Base-by-base conservation (phyloP, 1,284 basidiomycete species). In the Trametes sp. region DNA sequence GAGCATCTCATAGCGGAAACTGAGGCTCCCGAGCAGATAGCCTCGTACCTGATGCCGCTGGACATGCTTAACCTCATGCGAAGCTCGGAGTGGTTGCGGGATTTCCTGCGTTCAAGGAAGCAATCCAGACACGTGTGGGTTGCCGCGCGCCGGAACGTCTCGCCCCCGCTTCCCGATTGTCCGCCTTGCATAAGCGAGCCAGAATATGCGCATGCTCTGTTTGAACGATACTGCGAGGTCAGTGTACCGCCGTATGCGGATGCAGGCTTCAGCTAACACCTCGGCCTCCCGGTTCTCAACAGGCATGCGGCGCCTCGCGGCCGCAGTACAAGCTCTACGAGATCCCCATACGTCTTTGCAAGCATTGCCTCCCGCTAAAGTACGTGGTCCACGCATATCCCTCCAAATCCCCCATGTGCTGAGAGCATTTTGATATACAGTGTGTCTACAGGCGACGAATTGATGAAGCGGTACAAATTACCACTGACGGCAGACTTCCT, bases 11-110 rank as follows among this genome's bases (percentile, higher is more conserved):
- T n/a, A n/a, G n/a, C n/a, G n/a, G n/a, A n/a, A n/a, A n/a, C n/a
- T 1, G 11, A 16, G 21, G 1, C 48, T 51, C 7, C 19, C 19
- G 16, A 19, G 1, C 53, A 77, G 76, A 69, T 79, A 48, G 70
- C 73, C 19, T 62, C 60, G 44, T 67, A 69, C 36, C 38, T 78
- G 21, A 50, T 54, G 10, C 76, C 77, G 10, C 8, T 57, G 1
- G 78, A 78, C 60, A 68, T 77, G 26, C 70, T 44, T 38, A 38
- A 38, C 14, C 62, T 54, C 16, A 33, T 36, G 28, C 58, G 26
- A 10, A 26, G 26, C 11, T 55, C 59, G 16, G 55, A 51, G 38
- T 26, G 21, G 10, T 16, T 55, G 28, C 14, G 59, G 2, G 11
- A 4, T 5, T 33, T 55, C 7, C 28, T 61, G 28, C 26, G 55